These are phyloP conservation scores for Neobulgaria alba DNA, from an alignment of 2,329 filamentous ascomycete species.

Conservation along the genomic window DNA sequence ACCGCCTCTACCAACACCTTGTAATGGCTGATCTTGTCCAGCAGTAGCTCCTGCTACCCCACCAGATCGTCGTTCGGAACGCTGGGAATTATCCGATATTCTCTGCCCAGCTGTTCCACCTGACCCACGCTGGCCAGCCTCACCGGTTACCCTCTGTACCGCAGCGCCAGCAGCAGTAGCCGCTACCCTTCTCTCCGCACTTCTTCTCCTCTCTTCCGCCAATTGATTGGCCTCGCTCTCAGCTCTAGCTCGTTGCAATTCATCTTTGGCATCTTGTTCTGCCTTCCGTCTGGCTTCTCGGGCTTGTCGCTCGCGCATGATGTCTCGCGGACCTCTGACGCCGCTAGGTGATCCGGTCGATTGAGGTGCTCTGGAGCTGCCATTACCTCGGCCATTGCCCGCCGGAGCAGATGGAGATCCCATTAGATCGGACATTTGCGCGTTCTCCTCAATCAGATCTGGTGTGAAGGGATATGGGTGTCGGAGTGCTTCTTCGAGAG, in stretches of 20 bases:
- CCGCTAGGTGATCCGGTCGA: constrained; percentile 37
- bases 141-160: constrained; percentile 11
- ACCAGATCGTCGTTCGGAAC: constrained; percentile 21
- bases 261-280: constrained; percentile 42
- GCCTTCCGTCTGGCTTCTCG: constrained; percentile 61
- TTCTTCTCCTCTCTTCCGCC: constrained; percentile 46
- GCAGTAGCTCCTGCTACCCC: constrained; percentile 16
- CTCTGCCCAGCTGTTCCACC: constrained; percentile 20
- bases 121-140: constrained; percentile 15
- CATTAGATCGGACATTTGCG: constrained; percentile 81
- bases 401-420: constrained; percentile 47
- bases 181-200: constrained; percentile 51
- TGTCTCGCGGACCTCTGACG: constrained; percentile 77
- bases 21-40: constrained; percentile 16
- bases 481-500: constrained; percentile 83
- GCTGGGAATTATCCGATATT: constrained; percentile 27
- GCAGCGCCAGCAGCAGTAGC: constrained; percentile 43
- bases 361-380: constrained; percentile 37
- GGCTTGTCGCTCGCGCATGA: constrained; percentile 80
- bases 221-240: constrained; percentile 47
- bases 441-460: constrained; percentile 79
- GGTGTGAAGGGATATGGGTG: constrained; percentile 75
- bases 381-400: constrained; percentile 50
- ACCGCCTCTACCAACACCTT: constrained; percentile 23
- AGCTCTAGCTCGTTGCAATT: constrained; percentile 37